Base-by-base conservation (phyloP, 2,329 filamentous ascomycete genomes). In the Pseudogymnoascus sp. region DNA sequence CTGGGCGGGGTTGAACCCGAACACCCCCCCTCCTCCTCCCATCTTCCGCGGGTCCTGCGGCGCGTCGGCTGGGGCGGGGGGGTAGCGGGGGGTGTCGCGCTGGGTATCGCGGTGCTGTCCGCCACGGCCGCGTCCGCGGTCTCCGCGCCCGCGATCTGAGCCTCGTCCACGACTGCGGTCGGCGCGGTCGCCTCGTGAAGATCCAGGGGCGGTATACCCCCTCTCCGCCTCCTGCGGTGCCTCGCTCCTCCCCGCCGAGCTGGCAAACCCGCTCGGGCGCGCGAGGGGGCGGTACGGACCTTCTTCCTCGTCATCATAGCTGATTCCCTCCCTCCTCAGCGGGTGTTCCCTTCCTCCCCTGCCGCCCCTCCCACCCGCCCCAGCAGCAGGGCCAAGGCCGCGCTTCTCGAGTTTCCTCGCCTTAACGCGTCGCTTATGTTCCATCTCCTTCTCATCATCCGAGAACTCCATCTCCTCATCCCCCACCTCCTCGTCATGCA, bases 381-480 rank as follows among this genome's bases (percentile, higher is more conserved):
- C 72, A 59, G 75, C 74, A 21, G 76, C 76, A 65, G 78, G 79
- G 71, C 79, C 79, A 71, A 80, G 84, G 62, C 78, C 79, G 19
- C 80, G 78, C 70, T 83, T 85, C 75, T 88, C 76, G 8, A 80
- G 78, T 69, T 82, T 86, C 76, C 87, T 88, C 67, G 86, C 82
- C 76, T 92, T 92, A 62, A 85, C 70, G 65, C 82, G 82, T 64
- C 83, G 79, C 77, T 89, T 96, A 73, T 91, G 86, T 69, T 92
- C 90, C 7, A 89, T 88, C 76, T 99, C 95, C 69, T 90, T 89
- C 76, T 99, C 95, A 71, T 99, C 95, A 69, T 99, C 95, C 0
- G 93, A 97, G 74, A 97, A 97, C 73, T 97, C 95, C 69, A 91
- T 84, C 73, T 97, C 93, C 38, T 96, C 90, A 33, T 89, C 88